These are phyloP conservation scores for Westerdykella aurantiaca DNA, from an alignment of 2,329 filamentous ascomycete genomes.

Conservation along the genomic window DNA sequence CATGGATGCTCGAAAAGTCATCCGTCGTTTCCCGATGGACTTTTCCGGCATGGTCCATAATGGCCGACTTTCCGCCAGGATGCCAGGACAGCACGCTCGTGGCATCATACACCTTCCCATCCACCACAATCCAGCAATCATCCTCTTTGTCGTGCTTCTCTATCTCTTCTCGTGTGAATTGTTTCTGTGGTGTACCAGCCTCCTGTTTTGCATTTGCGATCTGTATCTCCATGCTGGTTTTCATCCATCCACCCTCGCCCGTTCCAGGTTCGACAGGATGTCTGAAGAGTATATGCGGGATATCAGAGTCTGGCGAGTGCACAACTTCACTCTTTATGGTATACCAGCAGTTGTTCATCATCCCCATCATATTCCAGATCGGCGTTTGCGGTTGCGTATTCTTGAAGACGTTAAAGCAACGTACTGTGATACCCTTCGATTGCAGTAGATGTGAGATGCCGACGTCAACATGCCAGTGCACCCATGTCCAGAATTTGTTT, in stretches of 20 bases:
- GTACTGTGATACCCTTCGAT: slow-evolving; percentile 42
- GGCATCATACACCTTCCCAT: slow-evolving; percentile 60
- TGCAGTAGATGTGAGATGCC: slow-evolving; percentile 41
- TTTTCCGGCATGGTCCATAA: slow-evolving; percentile 47
- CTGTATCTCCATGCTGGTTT: slow-evolving; percentile 42
- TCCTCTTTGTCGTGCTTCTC: slow-evolving; percentile 34
- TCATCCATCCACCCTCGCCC: slow-evolving; percentile 48
- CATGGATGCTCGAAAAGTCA: slow-evolving; percentile 48
- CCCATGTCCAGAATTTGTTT: slow-evolving; percentile 52
- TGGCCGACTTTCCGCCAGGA: slow-evolving; percentile 51
- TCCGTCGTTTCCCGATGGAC: slow-evolving; percentile 47
- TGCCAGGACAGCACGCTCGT: slow-evolving; percentile 56
- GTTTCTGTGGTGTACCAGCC: slow-evolving; percentile 43
- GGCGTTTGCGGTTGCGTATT: slow-evolving; percentile 46
- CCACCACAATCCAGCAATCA: slow-evolving; percentile 58
- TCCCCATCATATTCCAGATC: slow-evolving; percentile 48
- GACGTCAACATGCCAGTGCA: slow-evolving; percentile 50
- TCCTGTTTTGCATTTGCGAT: slow-evolving; percentile 43
- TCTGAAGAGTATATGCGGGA: slow-evolving; percentile 20
- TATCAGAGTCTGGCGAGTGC: slow-evolving; percentile 27
- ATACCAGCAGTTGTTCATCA: slow-evolving; percentile 54
- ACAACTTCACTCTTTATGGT: slow-evolving; percentile 39
- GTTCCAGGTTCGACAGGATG: slow-evolving; percentile 38
- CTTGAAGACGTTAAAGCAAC: slow-evolving; percentile 48
- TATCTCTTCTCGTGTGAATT: slow-evolving; percentile 51